Conservation (phyloP, 305 asterid species). For the Solanum hybrid region DNA sequence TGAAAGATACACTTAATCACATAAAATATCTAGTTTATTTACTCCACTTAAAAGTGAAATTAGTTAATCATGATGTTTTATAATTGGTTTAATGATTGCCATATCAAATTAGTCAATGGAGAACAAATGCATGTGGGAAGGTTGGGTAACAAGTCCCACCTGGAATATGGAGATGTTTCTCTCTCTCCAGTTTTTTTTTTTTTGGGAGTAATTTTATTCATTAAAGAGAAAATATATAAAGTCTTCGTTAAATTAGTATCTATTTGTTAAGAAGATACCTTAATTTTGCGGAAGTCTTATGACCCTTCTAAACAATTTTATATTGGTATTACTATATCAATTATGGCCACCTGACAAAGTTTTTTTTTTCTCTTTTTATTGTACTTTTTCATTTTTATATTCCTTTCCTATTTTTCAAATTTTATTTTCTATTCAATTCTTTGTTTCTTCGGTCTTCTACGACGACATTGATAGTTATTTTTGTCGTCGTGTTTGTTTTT, state of each 20-base stretch:
- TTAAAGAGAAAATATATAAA: background rate
- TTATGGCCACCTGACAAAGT: background rate
- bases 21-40: background rate
- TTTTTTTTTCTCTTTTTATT: no score
- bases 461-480: no score
- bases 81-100: background rate
- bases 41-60: background rate
- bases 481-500: background rate
- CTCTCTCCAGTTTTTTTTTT: background rate
- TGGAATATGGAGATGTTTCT: background rate
- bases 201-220: background rate
- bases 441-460: background rate
- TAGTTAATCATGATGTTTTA: background rate
- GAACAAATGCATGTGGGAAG: background rate
- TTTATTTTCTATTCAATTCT: background rate
- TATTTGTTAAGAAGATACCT: no score
- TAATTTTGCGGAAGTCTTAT: background rate
- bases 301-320: background rate
- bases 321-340: no score
- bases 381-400: background rate
- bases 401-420: background rate
- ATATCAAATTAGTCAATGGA: background rate
- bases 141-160: background rate
- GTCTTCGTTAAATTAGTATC: no score
- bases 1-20: background rate